Conservation (phyloP, 2,329 filamentous ascomycete species). For the Aureobasidium uvarum region DNA sequence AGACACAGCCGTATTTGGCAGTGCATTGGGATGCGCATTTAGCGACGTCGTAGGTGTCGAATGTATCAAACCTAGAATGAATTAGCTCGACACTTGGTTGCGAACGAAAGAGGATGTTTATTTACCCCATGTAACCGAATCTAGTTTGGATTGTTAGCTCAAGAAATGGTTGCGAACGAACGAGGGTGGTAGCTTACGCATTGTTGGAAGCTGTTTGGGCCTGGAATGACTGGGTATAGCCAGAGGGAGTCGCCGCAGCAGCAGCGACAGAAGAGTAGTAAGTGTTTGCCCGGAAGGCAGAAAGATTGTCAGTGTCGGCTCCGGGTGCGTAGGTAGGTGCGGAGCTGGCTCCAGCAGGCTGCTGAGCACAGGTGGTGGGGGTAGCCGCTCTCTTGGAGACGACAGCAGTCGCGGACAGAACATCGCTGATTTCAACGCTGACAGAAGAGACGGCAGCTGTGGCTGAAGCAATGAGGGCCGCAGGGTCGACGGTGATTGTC, state of each 20-base stretch:
- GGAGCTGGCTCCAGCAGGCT: conserved; percentile 15
- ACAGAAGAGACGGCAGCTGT: conserved; percentile 30
- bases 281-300: conserved; percentile 27
- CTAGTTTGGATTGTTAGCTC: background rate
- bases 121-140: background rate
- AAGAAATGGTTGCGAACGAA: background rate
- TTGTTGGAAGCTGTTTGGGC: conserved; percentile 28
- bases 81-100: background rate
- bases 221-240: conserved; percentile 29
- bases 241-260: conserved; percentile 27
- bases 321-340: conserved; percentile 26
- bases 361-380: conserved; percentile 14
- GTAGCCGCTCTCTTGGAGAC: conserved; percentile 18
- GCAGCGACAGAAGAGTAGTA: conserved; percentile 29
- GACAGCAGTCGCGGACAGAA: conserved; percentile 26
- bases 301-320: conserved; percentile 26
- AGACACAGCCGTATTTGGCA: conserved; percentile 14
- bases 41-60: conserved; percentile 15
- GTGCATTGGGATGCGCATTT: conserved; percentile 25
- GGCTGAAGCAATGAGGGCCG: conserved; percentile 29
- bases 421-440: conserved; percentile 26
- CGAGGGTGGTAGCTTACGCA: conserved; percentile 6
- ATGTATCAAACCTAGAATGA: conserved; percentile 17
- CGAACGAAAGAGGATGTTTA: background rate
- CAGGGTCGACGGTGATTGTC: conserved; percentile 30